Evolutionary conservation across 1,139 yeast species (phyloP), one percentile per base, ranked within the genome.

Genomic region (Chernovozyma aurita): DNA sequence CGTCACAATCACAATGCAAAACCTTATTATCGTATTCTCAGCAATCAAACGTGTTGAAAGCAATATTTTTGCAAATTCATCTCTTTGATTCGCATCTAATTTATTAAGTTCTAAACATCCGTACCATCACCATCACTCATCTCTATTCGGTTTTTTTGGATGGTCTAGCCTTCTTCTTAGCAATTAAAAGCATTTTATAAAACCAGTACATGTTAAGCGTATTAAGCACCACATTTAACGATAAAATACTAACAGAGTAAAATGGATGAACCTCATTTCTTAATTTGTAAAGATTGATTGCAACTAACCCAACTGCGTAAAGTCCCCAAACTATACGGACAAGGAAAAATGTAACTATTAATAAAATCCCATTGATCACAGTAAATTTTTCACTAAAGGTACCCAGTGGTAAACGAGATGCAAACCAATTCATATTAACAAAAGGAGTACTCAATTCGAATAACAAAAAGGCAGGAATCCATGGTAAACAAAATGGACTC

Each of bases 401-500:
- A 6, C 78, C 78, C 4, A 68, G 67, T 2, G 95, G 88, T 38
- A 85, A 73, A 50, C 82, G 81, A 36, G 85, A 65, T 2, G 92
- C 85, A 55, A 85, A 82, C 97, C 97, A 90, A 61, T 95, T 84
- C 45, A 88, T 59, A 62, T 92, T 90, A 40, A 92, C 80, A 55
- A 90, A 90, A 11, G 98, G 97, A 7, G 97, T 92, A 16, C 95
- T 85, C 40, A 85, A 70, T 61, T 92, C 98, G 63, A 92, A 92
- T 42, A 87, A 52, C 49, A 92, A 70, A 60, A 92, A 92, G 8
- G 81, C 77, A 1, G 95, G 94, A 44, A 86, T 75, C 74, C 86
- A 87, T 15, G 95, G 94, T 39, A 78, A 64, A 45, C 74, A 69
- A 49, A 65, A 74, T 12, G 79, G 79, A 8, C 47, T 39, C 33